phyloP scores from a whole-genome alignment of 1,139 yeast genomes.

The Debaryomyces sp. region DNA sequence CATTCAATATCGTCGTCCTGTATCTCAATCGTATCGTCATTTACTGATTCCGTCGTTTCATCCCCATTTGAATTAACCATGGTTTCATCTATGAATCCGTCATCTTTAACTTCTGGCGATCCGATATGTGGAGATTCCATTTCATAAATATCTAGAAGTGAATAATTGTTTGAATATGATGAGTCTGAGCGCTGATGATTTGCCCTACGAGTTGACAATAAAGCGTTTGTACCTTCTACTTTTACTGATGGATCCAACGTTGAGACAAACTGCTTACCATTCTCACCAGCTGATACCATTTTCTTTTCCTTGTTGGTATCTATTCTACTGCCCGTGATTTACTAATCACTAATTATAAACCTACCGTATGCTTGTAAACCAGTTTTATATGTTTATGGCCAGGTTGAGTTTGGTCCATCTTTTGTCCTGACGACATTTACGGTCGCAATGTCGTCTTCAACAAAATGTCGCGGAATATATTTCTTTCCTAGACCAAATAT shows the following conservation, averaged over 20 bases:
- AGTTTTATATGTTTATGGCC: not conserved
- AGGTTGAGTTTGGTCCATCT: not conserved
- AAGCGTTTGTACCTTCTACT: not conserved
- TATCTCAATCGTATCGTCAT: not conserved
- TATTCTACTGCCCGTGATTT: not conserved
- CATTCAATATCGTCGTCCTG: not conserved
- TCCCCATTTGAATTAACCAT: not conserved
- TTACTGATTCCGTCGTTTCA: not conserved
- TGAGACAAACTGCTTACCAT: not conserved
- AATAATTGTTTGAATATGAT: conserved; percentile 38
- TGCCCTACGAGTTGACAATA: conserved; percentile 8
- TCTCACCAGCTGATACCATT: conserved; percentile 1
- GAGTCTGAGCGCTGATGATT: conserved; percentile 32
- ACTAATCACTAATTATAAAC: not conserved
- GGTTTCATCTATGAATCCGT: conserved; percentile 8
- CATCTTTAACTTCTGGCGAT: conserved; percentile 6
- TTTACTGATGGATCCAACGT: not conserved
- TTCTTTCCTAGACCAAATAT: not conserved
- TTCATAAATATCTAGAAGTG: conserved; percentile 30
- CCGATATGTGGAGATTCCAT: conserved; percentile 19
- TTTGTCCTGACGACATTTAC: conserved; percentile 6
- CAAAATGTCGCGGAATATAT: conserved; percentile 3
- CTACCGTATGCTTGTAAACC: not conserved
- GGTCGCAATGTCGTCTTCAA: conserved; percentile 2
- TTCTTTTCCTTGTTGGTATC: not conserved